phyloP scores from a whole-genome alignment of 345 rosid species.

The Pugionium cornutum region DNA sequence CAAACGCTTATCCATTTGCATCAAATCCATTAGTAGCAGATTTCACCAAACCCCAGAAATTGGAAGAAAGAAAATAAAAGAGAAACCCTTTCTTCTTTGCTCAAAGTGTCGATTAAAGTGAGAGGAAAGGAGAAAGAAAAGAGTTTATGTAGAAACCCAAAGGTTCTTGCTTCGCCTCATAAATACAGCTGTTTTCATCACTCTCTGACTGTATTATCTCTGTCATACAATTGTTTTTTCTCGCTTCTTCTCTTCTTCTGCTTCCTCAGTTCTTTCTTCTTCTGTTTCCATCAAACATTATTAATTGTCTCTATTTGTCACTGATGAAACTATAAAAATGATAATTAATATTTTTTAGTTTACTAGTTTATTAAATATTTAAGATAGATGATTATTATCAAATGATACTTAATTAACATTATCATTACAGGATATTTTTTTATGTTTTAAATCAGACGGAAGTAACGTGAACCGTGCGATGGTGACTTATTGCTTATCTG shows the following conservation, averaged over 20 bases:
- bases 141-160: slow-evolving; percentile 38
- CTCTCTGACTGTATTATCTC: slow-evolving; percentile 28
- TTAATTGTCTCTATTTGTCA: slow-evolving; percentile 24
- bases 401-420: slow-evolving; percentile 11
- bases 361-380: not conserved
- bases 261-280: slow-evolving; percentile 24
- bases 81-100: not conserved
- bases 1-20: slow-evolving; percentile 50
- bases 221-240: not conserved
- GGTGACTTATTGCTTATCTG: slow-evolving; percentile 40
- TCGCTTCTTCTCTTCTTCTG: slow-evolving; percentile 21
- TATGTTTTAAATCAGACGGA: slow-evolving; percentile 24
- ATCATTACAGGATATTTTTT: slow-evolving; percentile 13
- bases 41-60: not conserved
- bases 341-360: not conserved
- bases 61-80: not conserved
- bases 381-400: not conserved
- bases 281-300: slow-evolving; percentile 1
- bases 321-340: not conserved
- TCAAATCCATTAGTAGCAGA: slow-evolving; percentile 22
- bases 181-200: slow-evolving; percentile 44
- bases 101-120: slow-evolving; percentile 9
- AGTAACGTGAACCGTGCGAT: slow-evolving; percentile 43
- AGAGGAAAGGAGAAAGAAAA: not conserved
- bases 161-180: slow-evolving; percentile 26